Conservation (phyloP, 495 filamentous ascomycete genomes). For the Daldinia caldariorum region DNA sequence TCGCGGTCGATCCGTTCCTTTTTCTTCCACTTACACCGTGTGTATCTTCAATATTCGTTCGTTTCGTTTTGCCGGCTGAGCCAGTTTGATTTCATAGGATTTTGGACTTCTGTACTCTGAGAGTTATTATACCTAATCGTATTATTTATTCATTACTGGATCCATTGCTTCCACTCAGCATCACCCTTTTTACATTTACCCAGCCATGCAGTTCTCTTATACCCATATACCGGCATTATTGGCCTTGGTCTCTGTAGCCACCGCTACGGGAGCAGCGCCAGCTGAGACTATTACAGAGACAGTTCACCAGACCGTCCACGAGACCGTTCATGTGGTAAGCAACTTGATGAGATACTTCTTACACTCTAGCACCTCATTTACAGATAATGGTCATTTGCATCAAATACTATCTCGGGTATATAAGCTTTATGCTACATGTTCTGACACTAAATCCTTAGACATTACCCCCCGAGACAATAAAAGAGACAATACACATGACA, state of each 20-base stretch:
- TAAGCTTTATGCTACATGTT: not conserved
- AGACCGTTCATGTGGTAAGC: constrained; percentile 35
- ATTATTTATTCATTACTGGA: not conserved
- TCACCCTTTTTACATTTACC: not conserved
- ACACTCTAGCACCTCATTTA: not conserved
- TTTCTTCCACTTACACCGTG: constrained; percentile 21
- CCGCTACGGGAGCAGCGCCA: constrained; percentile 20
- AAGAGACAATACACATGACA: constrained; percentile 22
- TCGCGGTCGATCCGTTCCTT: constrained; percentile 41
- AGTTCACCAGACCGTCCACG: constrained; percentile 30
- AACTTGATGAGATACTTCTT: not conserved
- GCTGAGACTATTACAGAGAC: constrained; percentile 15
- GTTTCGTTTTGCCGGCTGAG: constrained; percentile 41
- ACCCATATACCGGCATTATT: constrained; percentile 24
- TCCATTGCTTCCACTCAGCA: constrained; percentile 9
- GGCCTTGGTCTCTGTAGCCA: constrained; percentile 19
- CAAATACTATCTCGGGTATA: not conserved
- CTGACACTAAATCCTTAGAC: constrained; percentile 21
- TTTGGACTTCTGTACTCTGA: constrained; percentile 15
- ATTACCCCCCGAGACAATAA: constrained; percentile 23
- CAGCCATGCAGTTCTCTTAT: constrained; percentile 23
- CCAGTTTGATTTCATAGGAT: constrained; percentile 32
- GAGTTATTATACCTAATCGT: constrained; percentile 27
- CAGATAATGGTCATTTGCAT: too few relatives aligned
- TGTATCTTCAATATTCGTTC: constrained; percentile 35